Evolutionary conservation across 2,329 filamentous ascomycete genomes (phyloP).

Genomic region (Arthrobotrys musiformis): DNA sequence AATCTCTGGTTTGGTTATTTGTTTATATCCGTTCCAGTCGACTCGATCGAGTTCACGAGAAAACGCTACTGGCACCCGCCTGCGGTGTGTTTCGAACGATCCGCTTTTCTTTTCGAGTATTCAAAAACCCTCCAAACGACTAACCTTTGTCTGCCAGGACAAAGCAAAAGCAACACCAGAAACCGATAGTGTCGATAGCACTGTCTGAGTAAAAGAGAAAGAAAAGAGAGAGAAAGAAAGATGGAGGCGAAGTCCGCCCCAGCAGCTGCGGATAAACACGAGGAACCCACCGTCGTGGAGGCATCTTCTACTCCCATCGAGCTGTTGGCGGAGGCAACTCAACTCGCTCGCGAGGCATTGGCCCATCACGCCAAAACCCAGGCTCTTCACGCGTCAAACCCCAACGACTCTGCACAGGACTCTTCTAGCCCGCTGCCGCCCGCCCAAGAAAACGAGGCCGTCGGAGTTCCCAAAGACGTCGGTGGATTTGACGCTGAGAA

Average conservation of each 20-base stretch:
- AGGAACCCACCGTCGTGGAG: slow-evolving; percentile 18
- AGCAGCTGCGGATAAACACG: slow-evolving; percentile 13
- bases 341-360: slow-evolving; percentile 55
- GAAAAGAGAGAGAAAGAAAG: too few species aligned
- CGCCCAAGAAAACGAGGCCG: slow-evolving; percentile 1
- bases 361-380: slow-evolving; percentile 34
- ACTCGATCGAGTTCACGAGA: slow-evolving; percentile 1
- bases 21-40: slow-evolving; percentile 4
- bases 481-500: not conserved
- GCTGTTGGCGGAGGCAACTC: slow-evolving; percentile 47
- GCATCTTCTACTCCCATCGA: slow-evolving; percentile 40
- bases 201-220: not conserved
- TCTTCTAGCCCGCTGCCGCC: not conserved
- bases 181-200: slow-evolving; percentile 3
- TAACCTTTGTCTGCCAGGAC: not conserved
- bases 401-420: slow-evolving; percentile 10
- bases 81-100: slow-evolving; percentile 2
- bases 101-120: not conserved
- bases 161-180: slow-evolving; percentile 11
- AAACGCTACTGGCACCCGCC: not conserved
- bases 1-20: slow-evolving; percentile 11
- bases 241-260: slow-evolving; percentile 42
- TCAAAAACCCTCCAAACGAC: slow-evolving; percentile 2
- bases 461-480: not conserved
- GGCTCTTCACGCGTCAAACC: slow-evolving; percentile 31